phyloP scores from a whole-genome alignment of 2,329 filamentous ascomycete species.

The Aspergillus sp. region DNA sequence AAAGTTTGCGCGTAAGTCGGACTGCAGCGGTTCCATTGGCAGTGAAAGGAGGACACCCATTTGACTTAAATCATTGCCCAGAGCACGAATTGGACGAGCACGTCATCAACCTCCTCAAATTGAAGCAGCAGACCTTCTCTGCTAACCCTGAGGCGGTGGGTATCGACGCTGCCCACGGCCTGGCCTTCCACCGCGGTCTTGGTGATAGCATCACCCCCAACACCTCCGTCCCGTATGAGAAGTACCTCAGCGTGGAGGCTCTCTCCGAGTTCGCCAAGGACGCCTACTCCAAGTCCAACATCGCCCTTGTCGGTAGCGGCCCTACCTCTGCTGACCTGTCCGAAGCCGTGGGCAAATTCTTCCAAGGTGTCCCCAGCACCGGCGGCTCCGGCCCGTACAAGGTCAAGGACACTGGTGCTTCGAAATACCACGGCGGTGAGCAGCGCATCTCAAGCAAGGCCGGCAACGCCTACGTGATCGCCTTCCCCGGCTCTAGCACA shows the following conservation, averaged over 20 bases:
- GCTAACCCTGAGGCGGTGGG: constrained; percentile 60
- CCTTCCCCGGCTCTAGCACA: constrained; percentile 81
- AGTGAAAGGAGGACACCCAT: background rate
- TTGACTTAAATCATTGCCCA: constrained; percentile 32
- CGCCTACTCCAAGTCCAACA: constrained; percentile 82
- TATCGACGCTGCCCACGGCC: constrained; percentile 72
- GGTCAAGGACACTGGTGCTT: constrained; percentile 52
- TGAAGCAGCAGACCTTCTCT: constrained; percentile 67
- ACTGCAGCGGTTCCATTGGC: constrained; percentile 2
- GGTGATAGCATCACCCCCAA: constrained; percentile 69
- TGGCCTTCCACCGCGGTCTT: constrained; percentile 90
- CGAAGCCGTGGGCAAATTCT: constrained; percentile 93
- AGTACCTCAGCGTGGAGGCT: constrained; percentile 70
- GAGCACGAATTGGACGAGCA: constrained; percentile 88
- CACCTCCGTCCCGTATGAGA: constrained; percentile 60
- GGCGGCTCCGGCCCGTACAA: constrained; percentile 44
- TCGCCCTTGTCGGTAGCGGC: constrained; percentile 85
- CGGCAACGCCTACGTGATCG: constrained; percentile 80
- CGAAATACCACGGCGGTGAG: constrained; percentile 92
- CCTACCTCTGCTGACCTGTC: constrained; percentile 65
- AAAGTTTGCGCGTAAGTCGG: constrained; percentile 61
- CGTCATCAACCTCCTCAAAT: constrained; percentile 65
- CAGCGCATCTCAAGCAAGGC: constrained; percentile 70
- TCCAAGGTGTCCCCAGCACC: constrained; percentile 57
- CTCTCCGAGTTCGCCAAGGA: constrained; percentile 67